Percentiles rank a stretch among this genome's conserved stretches.
Evolutionary conservation across 352 stramenopile species (phyloP).

Genomic region (Globisporangium takayamanum): DNA sequence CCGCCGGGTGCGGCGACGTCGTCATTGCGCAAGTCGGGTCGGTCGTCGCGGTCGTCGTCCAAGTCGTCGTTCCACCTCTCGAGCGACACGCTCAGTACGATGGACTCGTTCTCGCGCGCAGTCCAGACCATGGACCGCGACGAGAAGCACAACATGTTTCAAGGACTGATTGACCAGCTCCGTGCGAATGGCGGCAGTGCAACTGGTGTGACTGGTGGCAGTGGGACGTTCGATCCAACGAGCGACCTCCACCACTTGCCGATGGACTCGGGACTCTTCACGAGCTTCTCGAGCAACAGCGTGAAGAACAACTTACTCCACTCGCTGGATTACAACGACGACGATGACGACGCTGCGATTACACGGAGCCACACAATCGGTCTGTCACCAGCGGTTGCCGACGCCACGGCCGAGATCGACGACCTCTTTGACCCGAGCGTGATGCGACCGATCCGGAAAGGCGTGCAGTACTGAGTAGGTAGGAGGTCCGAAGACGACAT

Average conservation of each 20-base stretch:
- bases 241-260: constrained; percentile 17
- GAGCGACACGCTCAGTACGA: constrained; percentile 14
- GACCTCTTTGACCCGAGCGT: constrained; percentile 44
- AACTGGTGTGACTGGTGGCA: constrained; percentile 14
- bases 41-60: constrained; percentile 27
- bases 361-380: constrained; percentile 7
- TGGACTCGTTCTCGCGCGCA: constrained; percentile 45
- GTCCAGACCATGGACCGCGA: constrained; percentile 50
- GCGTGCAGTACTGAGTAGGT: constrained; percentile 37
- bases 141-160: constrained; percentile 53
- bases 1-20: constrained; percentile 15
- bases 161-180: constrained; percentile 48
- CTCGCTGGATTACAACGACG: constrained; percentile 26
- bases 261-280: constrained; percentile 34
- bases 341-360: constrained; percentile 30
- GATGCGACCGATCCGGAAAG: constrained; percentile 59
- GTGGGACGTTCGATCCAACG: constrained; percentile 3
- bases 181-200: constrained; percentile 11
- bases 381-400: constrained; percentile 3
- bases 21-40: constrained; percentile 44
- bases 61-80: constrained; percentile 12
- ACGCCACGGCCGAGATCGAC: constrained; percentile 26
- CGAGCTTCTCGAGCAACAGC: constrained; percentile 25
- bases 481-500: too few relatives aligned
- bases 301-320: constrained; percentile 30